Conservation (phyloP, 2,329 filamentous ascomycete genomes). For the Monilinia vaccinii-corymbosi region DNA sequence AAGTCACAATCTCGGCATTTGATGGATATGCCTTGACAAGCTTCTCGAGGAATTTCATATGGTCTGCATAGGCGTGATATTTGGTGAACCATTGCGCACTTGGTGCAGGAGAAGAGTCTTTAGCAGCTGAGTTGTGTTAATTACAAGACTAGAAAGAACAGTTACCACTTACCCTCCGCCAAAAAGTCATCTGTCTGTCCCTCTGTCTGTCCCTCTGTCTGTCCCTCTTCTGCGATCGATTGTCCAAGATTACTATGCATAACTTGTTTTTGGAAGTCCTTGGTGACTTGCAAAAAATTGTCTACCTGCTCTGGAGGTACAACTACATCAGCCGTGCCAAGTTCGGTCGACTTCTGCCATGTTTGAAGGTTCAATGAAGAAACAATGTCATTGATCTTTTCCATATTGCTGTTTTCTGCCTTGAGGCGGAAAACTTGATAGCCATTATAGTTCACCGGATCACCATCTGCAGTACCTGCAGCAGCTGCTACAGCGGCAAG, state of each 20-base stretch:
- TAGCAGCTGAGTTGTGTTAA: slow-evolving; percentile 14
- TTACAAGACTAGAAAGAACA: slow-evolving; percentile 7
- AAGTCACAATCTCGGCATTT: slow-evolving; percentile 40
- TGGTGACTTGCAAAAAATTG: slow-evolving; percentile 31
- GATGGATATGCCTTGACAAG: slow-evolving; percentile 37
- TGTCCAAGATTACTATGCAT: slow-evolving; percentile 37
- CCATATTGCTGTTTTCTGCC: slow-evolving; percentile 29
- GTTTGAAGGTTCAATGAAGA: slow-evolving; percentile 30
- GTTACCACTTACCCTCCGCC: slow-evolving; percentile 10
- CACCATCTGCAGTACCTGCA: neutral
- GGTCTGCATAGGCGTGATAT: slow-evolving; percentile 45
- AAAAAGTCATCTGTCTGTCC: slow-evolving; percentile 8
- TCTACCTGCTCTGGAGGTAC: slow-evolving; percentile 32
- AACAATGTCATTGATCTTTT: slow-evolving; percentile 30
- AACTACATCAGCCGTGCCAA: slow-evolving; percentile 33
- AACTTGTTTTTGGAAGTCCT: slow-evolving; percentile 28
- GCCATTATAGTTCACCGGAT: slow-evolving; percentile 33
- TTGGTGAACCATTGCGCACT: slow-evolving; percentile 41
- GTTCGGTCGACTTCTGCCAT: slow-evolving; percentile 29
- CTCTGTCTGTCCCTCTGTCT: slow-evolving; percentile 29
- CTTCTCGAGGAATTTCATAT: slow-evolving; percentile 39
- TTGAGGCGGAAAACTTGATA: slow-evolving; percentile 33
- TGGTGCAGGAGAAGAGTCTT: slow-evolving; percentile 17
- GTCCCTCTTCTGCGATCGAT: slow-evolving; percentile 34
- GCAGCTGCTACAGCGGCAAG: neutral